A percentile compares a stretch with the other conserved stretches of the same genome.
Evolutionary conservation across 768 basidiomycete genomes (phyloP).

Genomic region (Mycena leptocephala): DNA sequence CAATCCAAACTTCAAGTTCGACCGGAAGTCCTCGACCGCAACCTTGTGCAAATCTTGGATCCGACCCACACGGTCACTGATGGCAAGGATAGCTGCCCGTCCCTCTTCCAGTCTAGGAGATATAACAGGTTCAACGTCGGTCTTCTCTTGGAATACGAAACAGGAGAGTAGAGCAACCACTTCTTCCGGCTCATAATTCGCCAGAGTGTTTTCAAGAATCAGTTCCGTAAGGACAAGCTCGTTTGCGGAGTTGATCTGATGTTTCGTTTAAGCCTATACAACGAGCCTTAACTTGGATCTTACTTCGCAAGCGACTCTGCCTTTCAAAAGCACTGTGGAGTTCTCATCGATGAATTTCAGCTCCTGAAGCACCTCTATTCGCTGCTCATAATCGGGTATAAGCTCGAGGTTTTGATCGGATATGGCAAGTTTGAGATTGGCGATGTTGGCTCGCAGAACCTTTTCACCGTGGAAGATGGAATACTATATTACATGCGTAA

Average conservation of each 20-base stretch:
- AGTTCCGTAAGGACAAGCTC: conserved; percentile 97
- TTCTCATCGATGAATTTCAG: conserved; percentile 97
- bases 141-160: conserved; percentile 99
- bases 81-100: conserved; percentile 81
- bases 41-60: conserved; percentile 90
- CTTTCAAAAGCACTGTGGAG: conserved; percentile 95
- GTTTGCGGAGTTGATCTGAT: conserved; percentile 97
- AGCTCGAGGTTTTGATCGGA: conserved; percentile 98
- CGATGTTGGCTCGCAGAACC: conserved; percentile 81
- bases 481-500: conserved; percentile 69
- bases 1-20: conserved; percentile 90
- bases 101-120: conserved; percentile 88
- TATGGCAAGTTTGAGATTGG: conserved; percentile 84
- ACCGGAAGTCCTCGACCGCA: conserved; percentile 82
- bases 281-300: conserved; percentile 26
- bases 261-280: not conserved
- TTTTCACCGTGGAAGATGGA: conserved; percentile 81
- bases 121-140: conserved; percentile 89
- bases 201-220: conserved; percentile 95
- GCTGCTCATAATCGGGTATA: conserved; percentile 96
- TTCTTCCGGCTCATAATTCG: conserved; percentile 93
- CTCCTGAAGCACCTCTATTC: conserved; percentile 91
- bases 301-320: conserved; percentile 98
- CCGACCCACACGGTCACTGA: conserved; percentile 84
- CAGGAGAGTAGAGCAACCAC: conserved; percentile 96